phyloP scores from a whole-genome alignment of 805 yeast species.

The Saturnispora zaruensis region DNA sequence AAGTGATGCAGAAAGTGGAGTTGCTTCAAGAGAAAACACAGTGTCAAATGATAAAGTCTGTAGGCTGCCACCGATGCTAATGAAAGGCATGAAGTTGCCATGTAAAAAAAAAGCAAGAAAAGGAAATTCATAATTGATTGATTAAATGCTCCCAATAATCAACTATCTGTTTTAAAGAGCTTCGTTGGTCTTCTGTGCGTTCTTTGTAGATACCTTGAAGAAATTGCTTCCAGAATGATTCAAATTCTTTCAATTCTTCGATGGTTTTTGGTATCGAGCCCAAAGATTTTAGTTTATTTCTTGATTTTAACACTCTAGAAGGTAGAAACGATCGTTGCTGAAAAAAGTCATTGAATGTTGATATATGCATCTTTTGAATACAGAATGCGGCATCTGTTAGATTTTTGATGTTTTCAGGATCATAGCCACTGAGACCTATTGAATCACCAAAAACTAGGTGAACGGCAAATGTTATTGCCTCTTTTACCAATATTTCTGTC shows the following conservation, averaged over 20 bases:
- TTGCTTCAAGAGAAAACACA: neutral
- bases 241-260: slow-evolving; percentile 32
- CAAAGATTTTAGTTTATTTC: slow-evolving; percentile 15
- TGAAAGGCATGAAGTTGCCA: neutral
- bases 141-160: slow-evolving; percentile 15
- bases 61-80: neutral
- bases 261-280: slow-evolving; percentile 23
- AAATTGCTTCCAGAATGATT: slow-evolving; percentile 44
- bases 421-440: slow-evolving; percentile 42
- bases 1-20: neutral
- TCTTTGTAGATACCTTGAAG: slow-evolving; percentile 36
- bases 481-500: slow-evolving; percentile 31
- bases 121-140: neutral
- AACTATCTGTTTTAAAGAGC: slow-evolving; percentile 23
- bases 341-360: slow-evolving; percentile 51
- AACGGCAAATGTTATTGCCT: slow-evolving; percentile 46
- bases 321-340: slow-evolving; percentile 15
- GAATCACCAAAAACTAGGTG: slow-evolving; percentile 50
- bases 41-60: neutral
- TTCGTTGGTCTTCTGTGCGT: slow-evolving; percentile 26
- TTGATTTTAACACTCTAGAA: slow-evolving; percentile 15
- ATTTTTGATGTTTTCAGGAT: slow-evolving; percentile 26
- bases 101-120: neutral
- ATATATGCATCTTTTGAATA: slow-evolving; percentile 41
- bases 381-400: slow-evolving; percentile 36